phyloP scores from a whole-genome alignment of 257 asterid genomes.

The Scutellaria barbata region DNA sequence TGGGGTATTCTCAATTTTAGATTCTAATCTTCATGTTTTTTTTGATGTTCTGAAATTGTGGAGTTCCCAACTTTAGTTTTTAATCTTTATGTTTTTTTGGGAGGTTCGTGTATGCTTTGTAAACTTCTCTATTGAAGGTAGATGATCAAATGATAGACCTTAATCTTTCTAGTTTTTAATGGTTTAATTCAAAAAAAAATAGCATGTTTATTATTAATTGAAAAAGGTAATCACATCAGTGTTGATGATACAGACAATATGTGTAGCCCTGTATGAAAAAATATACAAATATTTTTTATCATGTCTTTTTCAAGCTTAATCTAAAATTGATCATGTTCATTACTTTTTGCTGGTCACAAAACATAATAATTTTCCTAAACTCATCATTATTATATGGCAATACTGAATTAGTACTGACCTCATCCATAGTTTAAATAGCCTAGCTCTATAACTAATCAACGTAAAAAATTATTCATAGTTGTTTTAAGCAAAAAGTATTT shows the following conservation, averaged over 20 bases:
- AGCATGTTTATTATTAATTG: not conserved
- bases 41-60: too few species aligned
- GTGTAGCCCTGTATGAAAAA: not conserved
- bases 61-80: too few species aligned
- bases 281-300: not conserved
- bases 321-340: slow-evolving; percentile 12
- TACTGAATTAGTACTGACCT: slow-evolving; percentile 7
- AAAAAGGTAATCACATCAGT: not conserved
- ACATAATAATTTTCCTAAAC: not conserved
- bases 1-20: too few species aligned
- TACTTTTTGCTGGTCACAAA: slow-evolving; percentile 14
- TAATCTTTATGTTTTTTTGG: too few species aligned
- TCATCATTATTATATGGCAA: not conserved
- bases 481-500: too few species aligned
- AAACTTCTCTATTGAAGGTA: too few species aligned
- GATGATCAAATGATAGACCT: too few species aligned
- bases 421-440: not conserved
- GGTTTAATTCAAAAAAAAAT: not conserved
- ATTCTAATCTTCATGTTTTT: too few species aligned
- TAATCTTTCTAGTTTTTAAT: too few species aligned
- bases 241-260: not conserved
- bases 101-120: too few species aligned
- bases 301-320: slow-evolving; percentile 3
- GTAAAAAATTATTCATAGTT: too few species aligned
- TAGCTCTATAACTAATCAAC: too few species aligned